These are phyloP conservation scores for Syncephalastrum contaminatum DNA, from an alignment of 371 early-diverging fungal genomes.

Conservation along the genomic window DNA sequence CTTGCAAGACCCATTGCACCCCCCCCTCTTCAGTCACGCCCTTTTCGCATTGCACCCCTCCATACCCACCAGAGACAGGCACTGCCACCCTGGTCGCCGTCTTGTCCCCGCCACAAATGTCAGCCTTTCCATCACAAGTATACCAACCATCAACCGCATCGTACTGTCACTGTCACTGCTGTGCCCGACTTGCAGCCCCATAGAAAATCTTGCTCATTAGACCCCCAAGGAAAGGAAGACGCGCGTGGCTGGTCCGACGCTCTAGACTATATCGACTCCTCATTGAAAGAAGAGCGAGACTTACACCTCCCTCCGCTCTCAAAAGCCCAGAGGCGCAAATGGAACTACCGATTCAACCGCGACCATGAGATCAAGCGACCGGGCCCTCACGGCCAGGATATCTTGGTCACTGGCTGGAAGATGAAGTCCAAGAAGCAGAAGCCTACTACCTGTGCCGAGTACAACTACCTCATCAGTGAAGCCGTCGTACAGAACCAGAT, in stretches of 20 bases:
- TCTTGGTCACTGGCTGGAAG: background rate
- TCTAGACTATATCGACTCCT: background rate
- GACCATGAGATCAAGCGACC: background rate
- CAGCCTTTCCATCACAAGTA: background rate
- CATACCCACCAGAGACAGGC: background rate
- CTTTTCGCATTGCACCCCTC: background rate
- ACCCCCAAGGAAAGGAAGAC: background rate
- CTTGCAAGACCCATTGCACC: constrained; percentile 13
- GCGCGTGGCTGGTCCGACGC: constrained; percentile 4
- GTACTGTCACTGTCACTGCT: too few relatives aligned
- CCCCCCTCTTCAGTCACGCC: background rate
- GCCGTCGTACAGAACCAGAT: constrained; percentile 17
- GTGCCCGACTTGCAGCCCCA: too few relatives aligned
- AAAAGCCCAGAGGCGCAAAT: background rate
- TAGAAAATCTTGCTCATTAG: too few relatives aligned
- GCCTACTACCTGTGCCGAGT: constrained; percentile 12
- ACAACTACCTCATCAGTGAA: constrained; percentile 23
- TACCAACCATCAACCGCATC: too few relatives aligned
- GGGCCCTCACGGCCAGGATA: background rate
- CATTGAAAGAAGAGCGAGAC: background rate
- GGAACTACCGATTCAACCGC: background rate
- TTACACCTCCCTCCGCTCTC: background rate
- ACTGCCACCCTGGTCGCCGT: constrained; percentile 6
- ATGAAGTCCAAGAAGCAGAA: constrained; percentile 16
- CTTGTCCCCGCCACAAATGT: constrained; percentile 2